phyloP scores from a whole-genome alignment of 495 filamentous ascomycete genomes.

The Hypoxylon cercidicola region DNA sequence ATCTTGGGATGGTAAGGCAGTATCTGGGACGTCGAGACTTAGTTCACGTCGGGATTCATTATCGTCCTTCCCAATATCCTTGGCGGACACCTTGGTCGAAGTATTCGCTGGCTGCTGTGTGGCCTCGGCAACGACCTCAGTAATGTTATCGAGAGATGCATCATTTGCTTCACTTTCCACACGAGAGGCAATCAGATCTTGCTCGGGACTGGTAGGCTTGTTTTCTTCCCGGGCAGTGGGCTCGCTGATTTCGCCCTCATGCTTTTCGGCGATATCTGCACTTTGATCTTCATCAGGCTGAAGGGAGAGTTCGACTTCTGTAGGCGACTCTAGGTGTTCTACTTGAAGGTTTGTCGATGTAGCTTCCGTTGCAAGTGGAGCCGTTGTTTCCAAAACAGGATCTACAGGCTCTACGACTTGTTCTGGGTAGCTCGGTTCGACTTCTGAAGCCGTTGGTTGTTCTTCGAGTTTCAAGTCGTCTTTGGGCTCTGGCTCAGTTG shows the following conservation, averaged over 20 bases:
- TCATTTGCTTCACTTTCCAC: slow-evolving; percentile 21
- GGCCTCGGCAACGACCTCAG: slow-evolving; percentile 7
- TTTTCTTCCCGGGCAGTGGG: slow-evolving; percentile 5
- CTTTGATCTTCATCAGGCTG: slow-evolving; percentile 6
- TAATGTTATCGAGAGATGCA: slow-evolving; percentile 2
- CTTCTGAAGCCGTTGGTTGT: slow-evolving; percentile 15
- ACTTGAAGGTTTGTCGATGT: slow-evolving; percentile 2
- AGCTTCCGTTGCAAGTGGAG: slow-evolving; percentile 1
- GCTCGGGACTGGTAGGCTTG: background rate
- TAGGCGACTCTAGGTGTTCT: slow-evolving; percentile 14
- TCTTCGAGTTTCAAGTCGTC: slow-evolving; percentile 5
- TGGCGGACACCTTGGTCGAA: slow-evolving; percentile 15
- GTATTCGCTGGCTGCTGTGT: slow-evolving; percentile 31
- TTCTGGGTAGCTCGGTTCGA: slow-evolving; percentile 7
- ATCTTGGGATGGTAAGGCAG: slow-evolving; percentile 32
- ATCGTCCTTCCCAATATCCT: slow-evolving; percentile 53
- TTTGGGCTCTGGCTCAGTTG: slow-evolving; percentile 40
- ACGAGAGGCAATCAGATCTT: background rate
- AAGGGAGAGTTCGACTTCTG: slow-evolving; percentile 9
- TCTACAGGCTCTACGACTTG: slow-evolving; percentile 9
- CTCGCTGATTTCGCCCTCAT: background rate
- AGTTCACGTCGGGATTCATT: slow-evolving; percentile 43
- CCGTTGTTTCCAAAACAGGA: slow-evolving; percentile 3
- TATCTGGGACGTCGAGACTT: slow-evolving; percentile 6
- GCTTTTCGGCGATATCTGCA: background rate